Conservation (phyloP, 805 yeast species). For the Saccharomycopsis sp. region DNA sequence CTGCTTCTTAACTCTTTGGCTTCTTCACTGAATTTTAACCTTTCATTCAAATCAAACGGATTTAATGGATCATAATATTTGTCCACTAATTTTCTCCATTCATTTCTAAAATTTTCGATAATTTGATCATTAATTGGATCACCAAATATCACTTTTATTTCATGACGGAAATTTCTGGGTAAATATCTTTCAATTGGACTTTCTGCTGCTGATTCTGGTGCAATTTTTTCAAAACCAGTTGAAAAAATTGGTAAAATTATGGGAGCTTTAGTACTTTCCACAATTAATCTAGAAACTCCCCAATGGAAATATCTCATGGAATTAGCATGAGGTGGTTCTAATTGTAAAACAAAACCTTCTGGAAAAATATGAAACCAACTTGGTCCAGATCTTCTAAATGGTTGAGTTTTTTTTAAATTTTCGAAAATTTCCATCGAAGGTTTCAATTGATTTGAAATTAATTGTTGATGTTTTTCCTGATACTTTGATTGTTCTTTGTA, state of each 20-base stretch:
- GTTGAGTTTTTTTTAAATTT: slow-evolving; percentile 21
- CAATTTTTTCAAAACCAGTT: slow-evolving; percentile 77
- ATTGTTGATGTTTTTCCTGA: background rate
- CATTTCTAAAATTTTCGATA: slow-evolving; percentile 49
- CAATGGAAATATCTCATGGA: slow-evolving; percentile 94
- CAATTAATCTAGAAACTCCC: slow-evolving; percentile 80
- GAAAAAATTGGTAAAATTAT: slow-evolving; percentile 79
- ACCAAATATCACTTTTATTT: slow-evolving; percentile 63
- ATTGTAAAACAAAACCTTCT: slow-evolving; percentile 86
- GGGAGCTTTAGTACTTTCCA: slow-evolving; percentile 79
- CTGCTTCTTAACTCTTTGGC: slow-evolving; percentile 59
- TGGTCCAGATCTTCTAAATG: slow-evolving; percentile 52
- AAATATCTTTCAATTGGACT: slow-evolving; percentile 44
- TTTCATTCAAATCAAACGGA: slow-evolving; percentile 49
- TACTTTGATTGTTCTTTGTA: background rate
- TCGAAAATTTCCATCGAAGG: background rate
- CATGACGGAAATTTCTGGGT: slow-evolving; percentile 57
- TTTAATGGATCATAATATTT: slow-evolving; percentile 40
- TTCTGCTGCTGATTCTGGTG: slow-evolving; percentile 61
- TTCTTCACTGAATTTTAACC: slow-evolving; percentile 50
- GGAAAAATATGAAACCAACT: slow-evolving; percentile 95
- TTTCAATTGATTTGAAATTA: background rate
- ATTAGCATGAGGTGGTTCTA: slow-evolving; percentile 65
- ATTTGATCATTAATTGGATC: slow-evolving; percentile 50
- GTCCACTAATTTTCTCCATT: slow-evolving; percentile 58